Conservation (phyloP, 1,139 yeast species). For the Blastobotrys buckinghamii region DNA sequence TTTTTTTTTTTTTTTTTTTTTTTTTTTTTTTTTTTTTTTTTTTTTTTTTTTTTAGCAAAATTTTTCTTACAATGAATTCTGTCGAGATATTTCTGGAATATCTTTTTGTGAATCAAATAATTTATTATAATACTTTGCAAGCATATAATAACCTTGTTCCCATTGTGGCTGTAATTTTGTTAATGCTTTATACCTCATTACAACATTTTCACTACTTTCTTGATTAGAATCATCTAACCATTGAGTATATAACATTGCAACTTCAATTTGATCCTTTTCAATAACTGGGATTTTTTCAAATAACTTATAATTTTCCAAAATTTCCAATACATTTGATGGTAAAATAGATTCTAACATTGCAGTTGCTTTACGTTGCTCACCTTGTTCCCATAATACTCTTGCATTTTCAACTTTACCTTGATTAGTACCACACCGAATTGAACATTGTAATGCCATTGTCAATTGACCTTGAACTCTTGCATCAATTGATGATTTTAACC, state of each 20-base stretch:
- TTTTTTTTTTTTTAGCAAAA: too few species aligned
- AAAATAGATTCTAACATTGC: conserved; percentile 51
- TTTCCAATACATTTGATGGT: conserved; percentile 20
- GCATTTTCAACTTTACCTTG: conserved; percentile 74
- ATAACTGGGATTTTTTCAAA: conserved; percentile 12
- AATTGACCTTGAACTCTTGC: conserved; percentile 65
- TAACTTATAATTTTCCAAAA: conserved; percentile 11
- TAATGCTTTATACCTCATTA: conserved; percentile 61
- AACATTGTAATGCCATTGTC: conserved; percentile 67
- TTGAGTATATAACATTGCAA: conserved; percentile 68
- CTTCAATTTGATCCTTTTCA: conserved; percentile 21
- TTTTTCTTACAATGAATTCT: conserved; percentile 24
- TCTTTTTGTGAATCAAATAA: conserved; percentile 56
- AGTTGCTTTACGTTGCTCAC: conserved; percentile 82
- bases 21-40: too few species aligned
- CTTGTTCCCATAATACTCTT: conserved; percentile 82
- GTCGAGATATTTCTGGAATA: conserved; percentile 35
- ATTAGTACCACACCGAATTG: conserved; percentile 52
- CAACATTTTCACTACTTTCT: conserved; percentile 68
- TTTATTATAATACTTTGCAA: conserved; percentile 77
- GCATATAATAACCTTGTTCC: conserved; percentile 76
- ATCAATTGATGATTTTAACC: conserved; percentile 56
- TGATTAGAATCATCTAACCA: conserved; percentile 91
- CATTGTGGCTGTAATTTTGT: conserved; percentile 52
- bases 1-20: too few species aligned